Conservation (phyloP, 345 rosid species). For the Gossypium mustelinum region DNA sequence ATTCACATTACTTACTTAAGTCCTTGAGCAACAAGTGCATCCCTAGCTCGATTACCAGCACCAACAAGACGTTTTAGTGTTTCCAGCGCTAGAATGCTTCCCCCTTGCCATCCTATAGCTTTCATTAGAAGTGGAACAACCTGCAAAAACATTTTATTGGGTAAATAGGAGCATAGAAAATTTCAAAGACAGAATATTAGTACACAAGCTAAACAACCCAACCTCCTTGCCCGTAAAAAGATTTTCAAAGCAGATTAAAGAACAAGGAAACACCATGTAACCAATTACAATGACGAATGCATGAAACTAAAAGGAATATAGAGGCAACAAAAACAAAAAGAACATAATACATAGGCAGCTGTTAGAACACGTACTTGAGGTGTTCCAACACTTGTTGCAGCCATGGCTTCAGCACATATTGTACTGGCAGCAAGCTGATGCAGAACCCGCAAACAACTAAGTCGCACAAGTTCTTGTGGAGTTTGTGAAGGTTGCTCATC, state of each 20-base stretch:
- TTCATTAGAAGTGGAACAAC: slow-evolving; percentile 99
- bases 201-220: slow-evolving; percentile 1
- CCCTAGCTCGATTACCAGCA: slow-evolving; percentile 98
- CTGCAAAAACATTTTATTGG: slow-evolving; percentile 35
- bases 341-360: slow-evolving; percentile 9
- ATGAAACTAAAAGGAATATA: background rate
- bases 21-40: slow-evolving; percentile 98
- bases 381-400: slow-evolving; percentile 90
- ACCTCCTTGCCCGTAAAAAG: background rate
- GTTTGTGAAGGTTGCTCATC: slow-evolving; percentile 70
- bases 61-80: slow-evolving; percentile 91
- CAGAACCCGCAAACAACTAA: slow-evolving; percentile 92
- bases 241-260: background rate
- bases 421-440: slow-evolving; percentile 99
- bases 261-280: background rate
- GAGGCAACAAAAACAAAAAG: background rate
- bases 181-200: slow-evolving; percentile 4
- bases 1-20: slow-evolving; percentile 56
- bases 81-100: slow-evolving; percentile 97
- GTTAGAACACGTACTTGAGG: slow-evolving; percentile 60
- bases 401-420: slow-evolving; percentile 98
- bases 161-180: background rate
- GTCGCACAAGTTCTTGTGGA: slow-evolving; percentile 95
- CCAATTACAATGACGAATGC: background rate
- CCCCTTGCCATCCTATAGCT: slow-evolving; percentile 99